Evolutionary conservation across 768 basidiomycete species (phyloP).

Genomic region (Myochromella boudieri): DNA sequence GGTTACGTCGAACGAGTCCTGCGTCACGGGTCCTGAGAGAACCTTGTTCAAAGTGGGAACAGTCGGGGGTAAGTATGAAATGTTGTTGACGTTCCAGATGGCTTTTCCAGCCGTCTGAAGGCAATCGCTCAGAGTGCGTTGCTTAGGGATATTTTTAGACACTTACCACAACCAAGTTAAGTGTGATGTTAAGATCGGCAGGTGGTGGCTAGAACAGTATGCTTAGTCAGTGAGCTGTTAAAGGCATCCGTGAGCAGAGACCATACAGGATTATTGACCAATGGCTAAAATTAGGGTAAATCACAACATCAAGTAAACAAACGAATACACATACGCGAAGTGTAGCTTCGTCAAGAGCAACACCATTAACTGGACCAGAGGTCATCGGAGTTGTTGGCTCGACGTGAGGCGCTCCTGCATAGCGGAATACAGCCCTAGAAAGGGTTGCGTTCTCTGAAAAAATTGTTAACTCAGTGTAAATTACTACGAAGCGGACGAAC

Average conservation of each 20-base stretch:
- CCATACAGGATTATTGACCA: slow-evolving; percentile 8
- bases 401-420: slow-evolving; percentile 29
- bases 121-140: too few species aligned
- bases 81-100: slow-evolving; percentile 32
- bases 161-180: slow-evolving; percentile 23
- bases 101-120: slow-evolving; percentile 20
- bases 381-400: slow-evolving; percentile 31
- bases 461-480: background rate
- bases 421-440: slow-evolving; percentile 32
- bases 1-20: slow-evolving; percentile 28
- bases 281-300: slow-evolving; percentile 6
- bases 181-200: slow-evolving; percentile 26
- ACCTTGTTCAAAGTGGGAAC: slow-evolving; percentile 32
- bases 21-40: slow-evolving; percentile 35
- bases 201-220: slow-evolving; percentile 17
- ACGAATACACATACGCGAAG: slow-evolving; percentile 9
- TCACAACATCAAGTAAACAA: background rate
- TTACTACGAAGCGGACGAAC: slow-evolving; percentile 1
- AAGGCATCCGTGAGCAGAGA: background rate
- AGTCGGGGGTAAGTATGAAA: slow-evolving; percentile 28
- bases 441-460: slow-evolving; percentile 25
- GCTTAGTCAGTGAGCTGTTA: background rate
- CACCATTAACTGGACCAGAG: slow-evolving; percentile 14
- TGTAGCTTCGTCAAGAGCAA: slow-evolving; percentile 13
- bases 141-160: background rate